Base-by-base conservation (phyloP, 768 basidiomycete genomes). In the Termitomyces sp. region DNA sequence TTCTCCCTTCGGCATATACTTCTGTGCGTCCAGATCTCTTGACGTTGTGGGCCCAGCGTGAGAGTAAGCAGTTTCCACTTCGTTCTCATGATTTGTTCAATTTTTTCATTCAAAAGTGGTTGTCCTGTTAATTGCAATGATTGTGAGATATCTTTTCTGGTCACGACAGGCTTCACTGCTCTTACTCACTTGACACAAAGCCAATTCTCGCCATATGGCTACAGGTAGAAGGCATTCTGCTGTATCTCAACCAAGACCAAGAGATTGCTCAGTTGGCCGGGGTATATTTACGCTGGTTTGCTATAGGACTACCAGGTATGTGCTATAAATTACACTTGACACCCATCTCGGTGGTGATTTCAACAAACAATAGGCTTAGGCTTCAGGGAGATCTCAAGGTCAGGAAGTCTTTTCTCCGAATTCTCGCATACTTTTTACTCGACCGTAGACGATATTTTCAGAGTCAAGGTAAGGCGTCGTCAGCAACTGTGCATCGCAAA, bases 1-100 rank as follows among this genome's bases (percentile, higher is more conserved):
- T 98, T 62, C 82, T 97, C 11, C 95, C 96, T 0, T 84, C 92
- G 25, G 94, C 96, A n/a, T 98, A 90, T 91, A 95, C 96, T 0
- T 93, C 92, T 1, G 65, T 83, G 1, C 83, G 86, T 27, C 95
- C 94, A 0, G 73, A 86, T 16, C 76, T 91, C 16, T 90, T 97
- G 11, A 93, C 94, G 3, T 76, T 95, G 7, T 95, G 94, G 94
- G 70, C 88, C 6, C 91, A 94, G 67, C 76, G 94, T 59, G 92
- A 91, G 88, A 74, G 86, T 87, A 58, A 43, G 85, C n/a, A 34
- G 12, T 19, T n/a, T 74, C 25, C 2, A 8, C 6, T 10, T 28
- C 16, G n/a, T 5, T n/a, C n/a, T 4, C 17, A 23, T 5, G 8
- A 14, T 5, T 5, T 12, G 30, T 12, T 32, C 4, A 34, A 16